These are phyloP conservation scores for Rhinocladiella similis DNA, from an alignment of 2,329 filamentous ascomycete species.

Conservation along the genomic window DNA sequence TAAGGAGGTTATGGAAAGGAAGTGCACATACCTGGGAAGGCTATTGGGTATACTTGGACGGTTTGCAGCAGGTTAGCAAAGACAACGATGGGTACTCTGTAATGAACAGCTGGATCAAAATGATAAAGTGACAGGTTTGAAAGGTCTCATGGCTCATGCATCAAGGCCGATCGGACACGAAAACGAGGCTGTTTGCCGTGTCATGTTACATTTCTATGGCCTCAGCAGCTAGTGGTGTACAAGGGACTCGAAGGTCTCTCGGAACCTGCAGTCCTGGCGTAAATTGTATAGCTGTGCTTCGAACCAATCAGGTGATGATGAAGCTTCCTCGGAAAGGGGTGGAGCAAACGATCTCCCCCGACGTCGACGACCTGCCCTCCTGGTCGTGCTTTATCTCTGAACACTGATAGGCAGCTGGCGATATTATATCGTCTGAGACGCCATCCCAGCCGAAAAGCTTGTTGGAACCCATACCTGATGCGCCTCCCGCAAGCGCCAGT, in stretches of 20 bases:
- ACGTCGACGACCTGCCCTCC: conserved; percentile 1
- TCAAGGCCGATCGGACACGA: not conserved
- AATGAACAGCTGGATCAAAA: too few relatives aligned
- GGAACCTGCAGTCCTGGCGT: not conserved
- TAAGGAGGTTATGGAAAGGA: not conserved
- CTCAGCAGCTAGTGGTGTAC: not conserved
- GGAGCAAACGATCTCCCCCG: not conserved
- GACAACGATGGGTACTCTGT: too few relatives aligned
- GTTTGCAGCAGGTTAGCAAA: not conserved
- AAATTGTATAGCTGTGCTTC: not conserved
- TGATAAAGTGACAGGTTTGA: not conserved
- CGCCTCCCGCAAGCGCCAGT: conserved; percentile 3
- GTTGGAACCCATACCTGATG: not conserved
- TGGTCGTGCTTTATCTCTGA: conserved; percentile 7
- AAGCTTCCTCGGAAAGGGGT: conserved; percentile 7
- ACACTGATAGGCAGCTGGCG: conserved; percentile 12
- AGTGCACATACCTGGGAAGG: not conserved
- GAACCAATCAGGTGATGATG: conserved; percentile 9
- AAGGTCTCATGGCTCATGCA: not conserved
- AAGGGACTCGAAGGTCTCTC: not conserved
- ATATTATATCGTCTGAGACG: not conserved
- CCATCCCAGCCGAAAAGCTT: not conserved
- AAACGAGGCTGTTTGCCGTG: conserved; percentile 13
- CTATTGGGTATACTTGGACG: too few relatives aligned
- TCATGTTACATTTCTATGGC: conserved; percentile 11